Base-by-base conservation (phyloP, 1,284 basidiomycete genomes). In the Puccinia novopanici region DNA sequence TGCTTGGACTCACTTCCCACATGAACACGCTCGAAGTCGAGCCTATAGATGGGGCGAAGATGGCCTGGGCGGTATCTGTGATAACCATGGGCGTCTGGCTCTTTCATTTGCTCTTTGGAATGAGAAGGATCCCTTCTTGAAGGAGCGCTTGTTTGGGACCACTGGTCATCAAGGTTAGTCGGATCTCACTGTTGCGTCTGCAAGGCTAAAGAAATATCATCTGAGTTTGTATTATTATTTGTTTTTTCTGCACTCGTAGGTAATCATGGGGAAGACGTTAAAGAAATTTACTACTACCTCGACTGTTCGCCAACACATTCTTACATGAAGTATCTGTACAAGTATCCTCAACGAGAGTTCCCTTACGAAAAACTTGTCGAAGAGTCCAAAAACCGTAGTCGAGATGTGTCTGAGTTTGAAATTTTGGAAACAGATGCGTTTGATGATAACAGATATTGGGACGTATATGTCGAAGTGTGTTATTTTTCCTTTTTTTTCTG, bases 321-420 rank as follows among this genome's bases (percentile, higher is more conserved):
- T 45, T 99, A 98, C 89, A 98, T 98, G 96, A 99, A 98, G 87
- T 96, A 92, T 87, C 88, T 98, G 81, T 98, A 98, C 91, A 98
- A 98, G 87, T 98, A 98, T 84, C 95, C 96, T 19, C 96, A 99
- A 86, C 88, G 90, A 83, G 88, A 89, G 65, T 99, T 90, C 87
- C 96, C 96, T 0, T 99, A 99, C 87, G 94, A 98, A 85, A 90
- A 97, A 83, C 90, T 99, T 75, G 92, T 95, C 19, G 88, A 89
- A 74, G 95, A 98, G 87, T 95, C 92, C 84, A 88, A 90, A 83
- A 90, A 91, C 84, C 89, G 96, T 70, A 90, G 90, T 83, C 90
- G 96, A 55, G 91, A 97, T 82, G 94, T 94, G 27, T 88, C 90
- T 81, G 96, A 99, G 87, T 98, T 91, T 84, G 96, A 99, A 87